Conservation (phyloP, 176 grass and related monocot genomes). For the Eleusine coracana region DNA sequence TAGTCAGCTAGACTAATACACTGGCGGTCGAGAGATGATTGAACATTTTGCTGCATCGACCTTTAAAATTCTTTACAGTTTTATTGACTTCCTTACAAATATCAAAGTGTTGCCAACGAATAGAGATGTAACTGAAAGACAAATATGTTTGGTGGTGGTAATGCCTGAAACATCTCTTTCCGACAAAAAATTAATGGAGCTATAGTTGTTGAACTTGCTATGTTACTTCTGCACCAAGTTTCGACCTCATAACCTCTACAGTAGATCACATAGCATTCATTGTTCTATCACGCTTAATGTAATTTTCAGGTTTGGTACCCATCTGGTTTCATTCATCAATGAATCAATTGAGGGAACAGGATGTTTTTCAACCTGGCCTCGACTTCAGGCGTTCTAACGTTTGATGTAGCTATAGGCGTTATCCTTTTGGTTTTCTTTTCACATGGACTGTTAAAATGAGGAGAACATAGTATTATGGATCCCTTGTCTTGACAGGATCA, state of each 20-base stretch:
- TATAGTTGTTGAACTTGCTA: too few relatives aligned
- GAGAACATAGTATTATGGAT: neutral
- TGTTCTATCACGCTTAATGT: neutral
- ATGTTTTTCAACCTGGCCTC: neutral
- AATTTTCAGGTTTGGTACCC: neutral
- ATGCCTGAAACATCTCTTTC: too few relatives aligned
- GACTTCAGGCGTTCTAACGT: neutral
- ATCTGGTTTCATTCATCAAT: conserved; percentile 1
- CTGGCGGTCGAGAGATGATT: neutral
- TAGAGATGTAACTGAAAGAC: neutral
- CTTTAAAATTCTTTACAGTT: neutral
- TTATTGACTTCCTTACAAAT: neutral
- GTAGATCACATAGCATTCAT: neutral
- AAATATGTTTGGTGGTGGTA: neutral
- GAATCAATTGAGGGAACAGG: neutral
- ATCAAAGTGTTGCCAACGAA: neutral
- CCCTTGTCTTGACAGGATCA: neutral
- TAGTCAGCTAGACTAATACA: neutral
- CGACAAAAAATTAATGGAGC: too few relatives aligned
- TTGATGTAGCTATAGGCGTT: neutral
- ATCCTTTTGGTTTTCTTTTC: too few relatives aligned
- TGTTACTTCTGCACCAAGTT: neutral
- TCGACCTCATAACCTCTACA: neutral
- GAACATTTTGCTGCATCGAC: neutral
- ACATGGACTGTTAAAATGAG: neutral